phyloP scores from a whole-genome alignment of 2,329 filamentous ascomycete species.

The Sclerotiophoma versabilis region DNA sequence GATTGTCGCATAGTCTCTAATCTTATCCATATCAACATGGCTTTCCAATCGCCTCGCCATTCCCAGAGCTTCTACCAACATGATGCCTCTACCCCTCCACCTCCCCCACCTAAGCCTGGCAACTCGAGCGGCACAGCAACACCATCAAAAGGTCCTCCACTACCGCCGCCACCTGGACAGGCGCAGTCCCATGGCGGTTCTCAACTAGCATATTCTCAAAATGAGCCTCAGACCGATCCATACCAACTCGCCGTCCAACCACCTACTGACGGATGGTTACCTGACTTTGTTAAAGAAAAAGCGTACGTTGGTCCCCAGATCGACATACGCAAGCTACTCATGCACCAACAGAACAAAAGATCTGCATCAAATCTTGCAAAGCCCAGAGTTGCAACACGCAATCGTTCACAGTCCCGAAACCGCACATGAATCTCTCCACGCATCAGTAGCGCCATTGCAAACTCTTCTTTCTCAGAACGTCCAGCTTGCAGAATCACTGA shows the following conservation, averaged over 20 bases:
- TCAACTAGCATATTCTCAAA: slow-evolving; percentile 30
- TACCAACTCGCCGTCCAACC: slow-evolving; percentile 31
- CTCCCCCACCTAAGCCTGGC: slow-evolving; percentile 56
- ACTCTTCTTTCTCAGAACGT: slow-evolving; percentile 74
- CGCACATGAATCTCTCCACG: slow-evolving; percentile 73
- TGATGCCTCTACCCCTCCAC: slow-evolving; percentile 56
- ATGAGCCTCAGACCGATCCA: slow-evolving; percentile 24
- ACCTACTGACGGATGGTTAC: slow-evolving; percentile 76
- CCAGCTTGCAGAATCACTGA: slow-evolving; percentile 69
- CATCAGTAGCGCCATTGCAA: slow-evolving; percentile 70
- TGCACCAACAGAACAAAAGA: slow-evolving; percentile 71
- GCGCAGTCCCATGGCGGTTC: slow-evolving; percentile 32
- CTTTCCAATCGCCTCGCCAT: slow-evolving; percentile 49
- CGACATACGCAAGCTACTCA: slow-evolving; percentile 22
- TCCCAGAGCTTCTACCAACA: slow-evolving; percentile 49
- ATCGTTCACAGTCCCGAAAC: slow-evolving; percentile 72
- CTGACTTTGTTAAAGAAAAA: slow-evolving; percentile 78
- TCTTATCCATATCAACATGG: slow-evolving; percentile 32
- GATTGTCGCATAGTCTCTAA: slow-evolving; percentile 1
- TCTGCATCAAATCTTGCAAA: slow-evolving; percentile 72
- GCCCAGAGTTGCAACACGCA: slow-evolving; percentile 72
- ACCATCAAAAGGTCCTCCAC: slow-evolving; percentile 52
- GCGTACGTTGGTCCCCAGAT: slow-evolving; percentile 64
- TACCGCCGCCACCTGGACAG: slow-evolving; percentile 52
- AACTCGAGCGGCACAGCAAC: slow-evolving; percentile 53